These are phyloP conservation scores for Xylaria sp. DNA, from an alignment of 2,329 filamentous ascomycete genomes.

Conservation along the genomic window DNA sequence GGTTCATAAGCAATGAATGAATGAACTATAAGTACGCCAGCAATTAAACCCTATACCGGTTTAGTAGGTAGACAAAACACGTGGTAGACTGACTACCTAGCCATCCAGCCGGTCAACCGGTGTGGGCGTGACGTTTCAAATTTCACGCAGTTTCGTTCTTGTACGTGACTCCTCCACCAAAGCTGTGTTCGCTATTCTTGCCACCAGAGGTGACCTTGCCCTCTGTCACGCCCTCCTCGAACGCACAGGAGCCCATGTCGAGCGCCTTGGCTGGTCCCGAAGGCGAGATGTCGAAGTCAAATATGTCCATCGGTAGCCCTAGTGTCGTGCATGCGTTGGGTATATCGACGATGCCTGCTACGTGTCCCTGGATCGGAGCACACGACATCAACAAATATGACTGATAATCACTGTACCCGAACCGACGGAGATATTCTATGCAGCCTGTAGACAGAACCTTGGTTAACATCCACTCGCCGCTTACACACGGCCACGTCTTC, in stretches of 20 bases:
- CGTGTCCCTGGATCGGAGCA: conserved; percentile 86
- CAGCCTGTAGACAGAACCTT: conserved; percentile 56
- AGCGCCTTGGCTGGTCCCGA: conserved; percentile 60
- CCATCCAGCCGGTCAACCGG: neutral
- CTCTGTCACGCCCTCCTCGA: conserved; percentile 59
- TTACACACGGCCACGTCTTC: neutral
- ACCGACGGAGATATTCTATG: conserved; percentile 82
- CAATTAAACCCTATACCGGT: neutral
- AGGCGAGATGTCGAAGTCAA: conserved; percentile 90
- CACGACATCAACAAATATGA: conserved; percentile 87
- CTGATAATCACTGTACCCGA: conserved; percentile 78
- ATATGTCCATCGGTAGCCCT: conserved; percentile 91
- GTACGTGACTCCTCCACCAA: conserved; percentile 62
- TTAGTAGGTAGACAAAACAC: neutral
- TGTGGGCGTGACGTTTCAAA: conserved; percentile 34
- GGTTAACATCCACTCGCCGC: conserved; percentile 3
- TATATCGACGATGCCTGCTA: conserved; percentile 90
- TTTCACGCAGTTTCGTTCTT: conserved; percentile 45
- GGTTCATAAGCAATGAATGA: neutral
- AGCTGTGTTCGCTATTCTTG: conserved; percentile 59
- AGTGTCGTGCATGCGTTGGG: conserved; percentile 92
- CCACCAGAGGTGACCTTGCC: conserved; percentile 58
- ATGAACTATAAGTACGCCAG: neutral
- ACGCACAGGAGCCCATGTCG: conserved; percentile 79
- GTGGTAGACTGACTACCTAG: neutral